Evolutionary conservation across 2,329 filamentous ascomycete species (phyloP).

Genomic region (Aspergillus neoniger): DNA sequence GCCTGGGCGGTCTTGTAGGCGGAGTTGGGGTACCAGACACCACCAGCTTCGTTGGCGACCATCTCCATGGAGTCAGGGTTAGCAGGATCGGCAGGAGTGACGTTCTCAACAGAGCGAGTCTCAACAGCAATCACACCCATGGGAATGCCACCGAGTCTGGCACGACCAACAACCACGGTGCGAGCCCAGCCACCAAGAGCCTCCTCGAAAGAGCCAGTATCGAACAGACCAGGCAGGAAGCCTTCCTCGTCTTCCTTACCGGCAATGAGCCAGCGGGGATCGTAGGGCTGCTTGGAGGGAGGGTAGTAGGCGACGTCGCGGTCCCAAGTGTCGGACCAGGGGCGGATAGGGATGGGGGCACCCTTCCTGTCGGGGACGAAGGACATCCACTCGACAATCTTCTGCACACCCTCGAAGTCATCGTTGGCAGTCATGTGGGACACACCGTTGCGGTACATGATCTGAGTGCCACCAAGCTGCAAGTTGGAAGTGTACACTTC

Average conservation of each 20-base stretch:
- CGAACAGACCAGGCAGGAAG: constrained; percentile 90
- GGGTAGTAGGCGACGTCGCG: constrained; percentile 83
- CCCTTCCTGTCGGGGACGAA: constrained; percentile 96
- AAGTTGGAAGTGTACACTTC: constrained; percentile 99
- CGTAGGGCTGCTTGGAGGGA: constrained; percentile 80
- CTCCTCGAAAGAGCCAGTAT: constrained; percentile 95
- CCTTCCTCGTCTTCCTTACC: constrained; percentile 82
- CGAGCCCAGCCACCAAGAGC: constrained; percentile 95
- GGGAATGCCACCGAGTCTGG: constrained; percentile 93
- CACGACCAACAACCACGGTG: constrained; percentile 94
- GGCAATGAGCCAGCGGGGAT: constrained; percentile 89
- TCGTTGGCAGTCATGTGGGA: constrained; percentile 98
- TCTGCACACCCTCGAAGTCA: constrained; percentile 95
- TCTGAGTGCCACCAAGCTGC: constrained; percentile 99
- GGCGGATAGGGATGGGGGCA: constrained; percentile 87
- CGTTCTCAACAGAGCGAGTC: constrained; percentile 93
- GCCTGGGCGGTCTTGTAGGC: constrained; percentile 99
- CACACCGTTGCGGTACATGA: constrained; percentile 99
- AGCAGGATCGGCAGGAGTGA: constrained; percentile 92
- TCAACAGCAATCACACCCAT: constrained; percentile 98
- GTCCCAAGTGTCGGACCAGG: constrained; percentile 84
- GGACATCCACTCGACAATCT: constrained; percentile 98
- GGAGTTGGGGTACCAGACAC: constrained; percentile 99
- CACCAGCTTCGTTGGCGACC: constrained; percentile 90
- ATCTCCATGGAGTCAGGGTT: constrained; percentile 99